phyloP scores from a whole-genome alignment of 176 grass and related monocot genomes.

The Rhipidocladum racemiflorum region DNA sequence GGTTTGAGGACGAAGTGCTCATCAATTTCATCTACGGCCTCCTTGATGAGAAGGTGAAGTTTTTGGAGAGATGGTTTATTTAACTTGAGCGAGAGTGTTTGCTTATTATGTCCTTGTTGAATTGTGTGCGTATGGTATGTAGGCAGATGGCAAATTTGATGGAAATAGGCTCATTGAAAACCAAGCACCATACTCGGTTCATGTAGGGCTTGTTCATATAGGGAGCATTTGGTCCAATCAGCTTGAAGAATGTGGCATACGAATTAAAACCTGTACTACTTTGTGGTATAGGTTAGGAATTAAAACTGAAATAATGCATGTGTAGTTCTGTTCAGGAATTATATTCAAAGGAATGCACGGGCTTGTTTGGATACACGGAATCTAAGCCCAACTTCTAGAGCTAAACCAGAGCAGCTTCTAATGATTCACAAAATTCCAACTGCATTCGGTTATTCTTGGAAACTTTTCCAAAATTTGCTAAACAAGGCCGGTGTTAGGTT shows the following conservation, averaged over 20 bases:
- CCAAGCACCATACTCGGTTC: background rate
- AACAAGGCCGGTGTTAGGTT: background rate
- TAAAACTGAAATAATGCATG: background rate
- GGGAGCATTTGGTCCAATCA: background rate
- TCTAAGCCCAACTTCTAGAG: background rate
- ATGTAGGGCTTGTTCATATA: background rate
- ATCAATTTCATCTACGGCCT: slow-evolving; percentile 96
- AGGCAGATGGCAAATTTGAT: background rate
- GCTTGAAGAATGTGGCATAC: background rate
- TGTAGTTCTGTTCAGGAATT: background rate
- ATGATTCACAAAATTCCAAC: background rate
- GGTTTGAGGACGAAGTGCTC: slow-evolving; percentile 95
- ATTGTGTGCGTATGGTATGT: background rate
- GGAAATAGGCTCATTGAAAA: background rate
- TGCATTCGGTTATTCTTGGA: background rate
- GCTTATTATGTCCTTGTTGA: background rate
- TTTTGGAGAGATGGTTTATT: background rate
- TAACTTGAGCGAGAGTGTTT: background rate
- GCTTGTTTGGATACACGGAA: background rate
- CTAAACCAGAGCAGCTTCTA: background rate
- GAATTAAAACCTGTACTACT: background rate
- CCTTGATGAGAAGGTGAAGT: slow-evolving; percentile 67
- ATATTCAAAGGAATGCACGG: background rate
- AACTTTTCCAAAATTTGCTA: background rate
- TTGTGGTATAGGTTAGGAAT: background rate